A percentile compares a stretch with the other conserved stretches of the same genome.
Conservation (phyloP, 129 eudicot species). For the Dittrichia graveolens region DNA sequence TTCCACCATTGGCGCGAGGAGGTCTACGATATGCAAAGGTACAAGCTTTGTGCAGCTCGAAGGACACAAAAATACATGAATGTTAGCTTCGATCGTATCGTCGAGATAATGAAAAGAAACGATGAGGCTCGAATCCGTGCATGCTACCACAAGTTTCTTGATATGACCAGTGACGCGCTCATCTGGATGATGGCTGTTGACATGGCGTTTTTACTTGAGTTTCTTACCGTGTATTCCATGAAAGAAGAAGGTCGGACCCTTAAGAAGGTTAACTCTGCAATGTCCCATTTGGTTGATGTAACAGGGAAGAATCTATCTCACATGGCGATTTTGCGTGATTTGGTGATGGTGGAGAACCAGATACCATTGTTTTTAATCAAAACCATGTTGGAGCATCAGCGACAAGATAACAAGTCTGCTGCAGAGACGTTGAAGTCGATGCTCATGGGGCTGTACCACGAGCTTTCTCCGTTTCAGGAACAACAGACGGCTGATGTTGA, state of each 20-base stretch:
- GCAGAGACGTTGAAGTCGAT: conserved; percentile 35
- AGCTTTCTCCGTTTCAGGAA: conserved; percentile 54
- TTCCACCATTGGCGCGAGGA: conserved; percentile 48
- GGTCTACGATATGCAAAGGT: conserved; percentile 27
- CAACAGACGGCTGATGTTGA: conserved; percentile 24
- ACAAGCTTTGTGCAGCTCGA: conserved; percentile 41
- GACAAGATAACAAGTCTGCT: neutral
- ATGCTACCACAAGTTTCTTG: conserved; percentile 52
- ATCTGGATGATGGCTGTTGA: conserved; percentile 72
- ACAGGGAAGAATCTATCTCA: conserved; percentile 49
- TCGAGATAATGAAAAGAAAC: conserved; percentile 25
- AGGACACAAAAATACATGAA: conserved; percentile 36
- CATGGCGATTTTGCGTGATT: conserved; percentile 55
- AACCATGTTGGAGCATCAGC: conserved; percentile 34
- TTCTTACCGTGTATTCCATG: conserved; percentile 43
- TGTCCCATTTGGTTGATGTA: conserved; percentile 49
- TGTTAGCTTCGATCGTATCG: conserved; percentile 32
- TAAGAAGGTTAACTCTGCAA: conserved; percentile 28
- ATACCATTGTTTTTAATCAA: conserved; percentile 50
- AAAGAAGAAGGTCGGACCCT: conserved; percentile 27
- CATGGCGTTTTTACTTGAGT: conserved; percentile 53
- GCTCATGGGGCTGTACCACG: conserved; percentile 42
- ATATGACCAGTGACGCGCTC: conserved; percentile 43
- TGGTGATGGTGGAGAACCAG: conserved; percentile 71
- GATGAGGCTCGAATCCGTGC: conserved; percentile 49